phyloP scores from a whole-genome alignment of 305 asterid genomes.

The Solanum hybrid region DNA sequence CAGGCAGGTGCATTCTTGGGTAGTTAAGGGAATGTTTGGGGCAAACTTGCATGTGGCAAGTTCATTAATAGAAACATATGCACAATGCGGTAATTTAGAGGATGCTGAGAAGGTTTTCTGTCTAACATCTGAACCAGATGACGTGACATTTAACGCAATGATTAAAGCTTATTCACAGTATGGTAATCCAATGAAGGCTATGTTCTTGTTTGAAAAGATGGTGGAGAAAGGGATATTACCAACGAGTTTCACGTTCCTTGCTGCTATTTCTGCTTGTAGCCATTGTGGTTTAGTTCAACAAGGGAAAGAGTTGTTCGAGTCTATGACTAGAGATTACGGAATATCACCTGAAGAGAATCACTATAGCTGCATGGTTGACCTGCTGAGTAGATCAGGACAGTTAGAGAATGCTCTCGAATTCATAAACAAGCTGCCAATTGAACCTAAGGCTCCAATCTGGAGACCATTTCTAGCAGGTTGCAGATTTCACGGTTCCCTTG shows the following conservation, averaged over 20 bases:
- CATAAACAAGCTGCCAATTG: conserved; percentile 15
- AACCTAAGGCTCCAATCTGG: conserved; percentile 21
- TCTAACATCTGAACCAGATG: background rate
- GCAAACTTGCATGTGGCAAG: conserved; percentile 15
- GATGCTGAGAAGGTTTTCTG: conserved; percentile 12
- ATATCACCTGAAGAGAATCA: conserved; percentile 25
- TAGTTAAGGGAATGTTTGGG: conserved; percentile 7
- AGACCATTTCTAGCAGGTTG: conserved; percentile 33
- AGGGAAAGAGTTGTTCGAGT: conserved; percentile 19
- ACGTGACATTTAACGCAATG: conserved; percentile 12
- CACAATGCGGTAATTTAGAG: conserved; percentile 11
- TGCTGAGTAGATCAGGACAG: conserved; percentile 26
- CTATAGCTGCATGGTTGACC: conserved; percentile 34
- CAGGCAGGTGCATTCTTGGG: conserved; percentile 17
- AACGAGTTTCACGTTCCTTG: conserved; percentile 14
- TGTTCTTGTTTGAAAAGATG: conserved; percentile 8
- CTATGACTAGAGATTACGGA: conserved; percentile 19
- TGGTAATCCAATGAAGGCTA: conserved; percentile 3
- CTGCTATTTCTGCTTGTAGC: conserved; percentile 22
- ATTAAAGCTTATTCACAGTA: conserved; percentile 16
- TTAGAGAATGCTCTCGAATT: conserved; percentile 17
- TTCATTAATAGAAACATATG: conserved; percentile 17
- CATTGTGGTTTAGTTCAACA: conserved; percentile 30
- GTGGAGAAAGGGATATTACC: conserved; percentile 5
- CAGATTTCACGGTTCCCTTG: conserved; percentile 9